Evolutionary conservation across 2,329 filamentous ascomycete species (phyloP), one percentile per base, ranked within the genome.

Genomic region (Zymoseptoria brevis): DNA sequence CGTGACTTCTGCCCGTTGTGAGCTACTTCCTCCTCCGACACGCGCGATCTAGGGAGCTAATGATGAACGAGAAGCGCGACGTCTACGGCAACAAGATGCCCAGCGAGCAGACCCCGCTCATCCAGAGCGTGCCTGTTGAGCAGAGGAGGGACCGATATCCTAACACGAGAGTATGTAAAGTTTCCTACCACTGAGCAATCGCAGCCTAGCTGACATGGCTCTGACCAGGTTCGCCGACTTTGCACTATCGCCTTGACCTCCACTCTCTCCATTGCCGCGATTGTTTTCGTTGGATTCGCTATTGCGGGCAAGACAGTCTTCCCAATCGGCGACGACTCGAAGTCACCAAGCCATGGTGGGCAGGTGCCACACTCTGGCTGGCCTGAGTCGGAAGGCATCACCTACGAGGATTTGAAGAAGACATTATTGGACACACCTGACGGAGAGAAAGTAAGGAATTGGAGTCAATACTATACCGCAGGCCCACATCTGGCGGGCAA

Each of bases 81-180:
- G 22, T 29, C 19, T 19, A 55, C 30, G 21, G 26, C 49, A 61
- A 63, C 62, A 70, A 59, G 63, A 79, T 78, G 76, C 68, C 75
- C 68, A 72, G 77, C 71, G 87, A 90, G 76, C 78, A 77, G 58
- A 88, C 86, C 55, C 87, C 87, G 59, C 79, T 90, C 66, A 81
- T 90, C 62, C 79, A 84, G 67, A 85, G 82, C 55, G 82, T 89
- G 60, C 80, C 71, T 19, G 77, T 86, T 66, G 78, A 78, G 60
- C 72, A 81, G 35, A 76, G 77, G 60, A 77, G 77, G 67, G 77
- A 74, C 63, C 78, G 84, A 66, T 86, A 86, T 67, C 77, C 77
- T 51, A 66, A 72, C 55, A 57, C 58, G 21, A 68, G 61, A 55
- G 71, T 72, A 63, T 19, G 66, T 54, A 22, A 35, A 55, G 35